Conservation (phyloP, 2,329 filamentous ascomycete genomes). For the Bipolaris victoriae region DNA sequence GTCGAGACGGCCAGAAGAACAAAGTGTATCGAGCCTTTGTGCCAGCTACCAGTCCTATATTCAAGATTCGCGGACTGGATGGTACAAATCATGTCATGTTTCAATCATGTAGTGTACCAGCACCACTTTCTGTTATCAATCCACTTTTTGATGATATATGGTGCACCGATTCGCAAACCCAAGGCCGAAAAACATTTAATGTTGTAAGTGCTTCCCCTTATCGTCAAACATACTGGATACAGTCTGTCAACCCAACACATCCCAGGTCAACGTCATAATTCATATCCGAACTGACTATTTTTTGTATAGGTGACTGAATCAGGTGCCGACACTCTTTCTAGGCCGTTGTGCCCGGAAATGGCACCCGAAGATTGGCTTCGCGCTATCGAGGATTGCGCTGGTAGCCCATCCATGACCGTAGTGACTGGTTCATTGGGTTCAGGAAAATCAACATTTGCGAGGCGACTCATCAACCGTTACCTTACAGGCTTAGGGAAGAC, state of each 20-base stretch:
- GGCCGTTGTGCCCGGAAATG: constrained; percentile 50
- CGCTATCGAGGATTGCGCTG: constrained; percentile 45
- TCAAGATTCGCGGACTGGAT: constrained; percentile 65
- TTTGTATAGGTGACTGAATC: constrained; percentile 36
- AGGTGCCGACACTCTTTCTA: constrained; percentile 32
- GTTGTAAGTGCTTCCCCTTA: constrained; percentile 7
- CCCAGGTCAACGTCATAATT: neutral
- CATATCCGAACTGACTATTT: neutral
- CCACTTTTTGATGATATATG: constrained; percentile 72
- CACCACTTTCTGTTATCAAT: constrained; percentile 64
- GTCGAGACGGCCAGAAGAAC: constrained; percentile 23
- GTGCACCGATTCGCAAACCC: constrained; percentile 54
- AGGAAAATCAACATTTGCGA: constrained; percentile 77
- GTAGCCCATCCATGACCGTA: constrained; percentile 56
- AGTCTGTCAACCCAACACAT: neutral
- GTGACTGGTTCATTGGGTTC: constrained; percentile 74
- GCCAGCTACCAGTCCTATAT: constrained; percentile 72
- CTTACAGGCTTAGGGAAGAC: constrained; percentile 57
- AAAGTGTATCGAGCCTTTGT: constrained; percentile 64
- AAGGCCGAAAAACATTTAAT: constrained; percentile 36
- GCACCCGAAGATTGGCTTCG: constrained; percentile 66
- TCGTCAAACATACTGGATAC: neutral
- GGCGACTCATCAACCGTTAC: constrained; percentile 69
- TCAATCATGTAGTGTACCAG: constrained; percentile 54
- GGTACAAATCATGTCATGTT: constrained; percentile 60